These are phyloP conservation scores for Helianthus annuus DNA, from an alignment of 129 eudicot genomes.

Conservation along the genomic window DNA sequence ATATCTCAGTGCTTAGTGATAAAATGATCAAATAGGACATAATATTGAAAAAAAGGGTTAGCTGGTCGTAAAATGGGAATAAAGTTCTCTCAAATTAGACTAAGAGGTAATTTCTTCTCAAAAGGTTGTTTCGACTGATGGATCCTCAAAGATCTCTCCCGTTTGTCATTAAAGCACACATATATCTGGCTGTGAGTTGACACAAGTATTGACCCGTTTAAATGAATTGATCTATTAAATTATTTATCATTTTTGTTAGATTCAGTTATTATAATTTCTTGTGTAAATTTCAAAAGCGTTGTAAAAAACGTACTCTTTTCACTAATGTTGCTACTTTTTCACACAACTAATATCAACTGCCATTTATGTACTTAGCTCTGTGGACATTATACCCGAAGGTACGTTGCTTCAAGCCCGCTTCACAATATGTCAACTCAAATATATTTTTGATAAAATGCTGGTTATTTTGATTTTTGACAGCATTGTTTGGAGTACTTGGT, in stretches of 20 bases:
- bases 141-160: conserved; percentile 97
- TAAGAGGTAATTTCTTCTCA: conserved; percentile 64
- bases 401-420: conserved; percentile 19
- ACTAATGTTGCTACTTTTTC: conserved; percentile 14
- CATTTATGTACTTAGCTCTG: conserved; percentile 80
- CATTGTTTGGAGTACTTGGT: too few relatives aligned
- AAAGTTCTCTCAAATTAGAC: too few relatives aligned
- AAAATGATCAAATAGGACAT: too few relatives aligned
- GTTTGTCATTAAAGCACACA: too few relatives aligned
- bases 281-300: not conserved
- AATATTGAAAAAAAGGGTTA: not conserved
- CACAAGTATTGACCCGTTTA: not conserved
- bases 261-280: not conserved
- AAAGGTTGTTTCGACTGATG: conserved; percentile 69
- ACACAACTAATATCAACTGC: conserved; percentile 65
- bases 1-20: not conserved
- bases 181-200: conserved; percentile 87
- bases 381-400: conserved; percentile 98
- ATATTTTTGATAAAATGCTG: not conserved
- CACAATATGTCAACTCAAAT: not conserved
- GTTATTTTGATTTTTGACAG: too few relatives aligned
- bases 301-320: not conserved
- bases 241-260: not conserved
- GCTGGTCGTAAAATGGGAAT: too few relatives aligned
- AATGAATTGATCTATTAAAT: not conserved